Base-by-base conservation (phyloP, 208 protist genomes). In the Leishmania martiniquensis region DNA sequence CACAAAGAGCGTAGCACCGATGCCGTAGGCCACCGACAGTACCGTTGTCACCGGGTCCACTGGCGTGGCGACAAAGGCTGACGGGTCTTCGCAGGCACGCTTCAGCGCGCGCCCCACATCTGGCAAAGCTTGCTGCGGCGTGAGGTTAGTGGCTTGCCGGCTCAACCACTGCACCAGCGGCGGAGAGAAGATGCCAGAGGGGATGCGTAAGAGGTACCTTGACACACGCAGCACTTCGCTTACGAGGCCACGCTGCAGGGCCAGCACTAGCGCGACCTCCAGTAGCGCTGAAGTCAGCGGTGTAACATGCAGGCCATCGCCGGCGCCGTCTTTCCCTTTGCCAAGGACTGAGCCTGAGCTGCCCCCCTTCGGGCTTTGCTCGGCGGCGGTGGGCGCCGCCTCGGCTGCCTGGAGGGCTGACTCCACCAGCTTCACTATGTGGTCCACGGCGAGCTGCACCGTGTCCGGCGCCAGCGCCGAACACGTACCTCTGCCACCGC, bases 171-270 rank as follows among this genome's bases (percentile, higher is more conserved):
- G 34, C n/a, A 90, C 55, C 10, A 91, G 66, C 1, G 45, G 59
- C 3, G 69, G 79, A 0, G 91, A 94, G 2, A 91, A 70, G 34
- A 70, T 32, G 4, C 73, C 65, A 0, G 49, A 42, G 15, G 91
- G 89, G 34, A 74, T 52, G 42, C 88, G 89, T 25, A 97, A 82
- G 45, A 98, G 83, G 59, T 88, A 80, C 22, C 93, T 89, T 22
- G 83, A 88, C 32, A 84, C 78, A 3, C 90, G 87, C 70, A 98
- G 77, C 59, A 91, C 75, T 71, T 96, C 91, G 69, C 89, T 91
- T 34, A 97, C 87, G 42, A 84, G 51, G 15, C 92, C 93, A 57
- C 91, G 85, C 71, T 97, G 95, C 57, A 96, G 75, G 0, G 92
- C 73, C 39, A 98, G 75, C 44, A 97, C 69, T 25, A 95, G 42